These are phyloP conservation scores for Mimosa pudica DNA, from an alignment of 306 rosid species.

Conservation along the genomic window DNA sequence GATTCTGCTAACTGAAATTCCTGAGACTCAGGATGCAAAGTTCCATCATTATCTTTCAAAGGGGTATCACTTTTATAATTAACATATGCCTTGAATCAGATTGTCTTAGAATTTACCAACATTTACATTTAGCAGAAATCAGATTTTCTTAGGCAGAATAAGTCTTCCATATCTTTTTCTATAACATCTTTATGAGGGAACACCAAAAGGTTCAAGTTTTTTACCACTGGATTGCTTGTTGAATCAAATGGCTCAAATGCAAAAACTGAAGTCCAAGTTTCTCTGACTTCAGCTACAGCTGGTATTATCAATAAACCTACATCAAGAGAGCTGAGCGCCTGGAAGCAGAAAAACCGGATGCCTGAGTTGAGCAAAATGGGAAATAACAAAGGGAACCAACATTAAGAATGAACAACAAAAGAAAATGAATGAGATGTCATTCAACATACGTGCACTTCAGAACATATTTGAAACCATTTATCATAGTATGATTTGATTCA, in stretches of 20 bases:
- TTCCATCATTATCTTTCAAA: constrained; percentile 22
- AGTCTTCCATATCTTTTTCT: constrained; percentile 57
- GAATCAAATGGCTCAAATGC: constrained; percentile 75
- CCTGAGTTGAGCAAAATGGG: background rate
- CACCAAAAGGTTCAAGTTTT: constrained; percentile 71
- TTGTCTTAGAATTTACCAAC: constrained; percentile 15
- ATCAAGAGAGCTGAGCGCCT: background rate
- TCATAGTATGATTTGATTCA: background rate
- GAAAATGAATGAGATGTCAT: background rate
- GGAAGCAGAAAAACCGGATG: background rate
- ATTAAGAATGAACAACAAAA: too few species aligned
- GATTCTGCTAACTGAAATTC: constrained; percentile 9
- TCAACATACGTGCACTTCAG: background rate
- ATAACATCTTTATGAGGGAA: constrained; percentile 85
- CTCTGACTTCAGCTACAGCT: constrained; percentile 76
- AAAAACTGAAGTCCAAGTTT: constrained; percentile 85
- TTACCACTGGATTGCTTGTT: constrained; percentile 55
- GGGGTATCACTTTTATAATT: constrained; percentile 29
- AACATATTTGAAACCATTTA: background rate
- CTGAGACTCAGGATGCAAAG: constrained; percentile 25
- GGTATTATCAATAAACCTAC: constrained; percentile 58
- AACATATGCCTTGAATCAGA: constrained; percentile 33
- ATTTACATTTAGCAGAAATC: constrained; percentile 51
- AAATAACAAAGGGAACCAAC: background rate
- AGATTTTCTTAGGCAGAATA: constrained; percentile 37